Evolutionary conservation across 192 early-diverging fungal genomes (phyloP).

Genomic region (Endogone sp.): DNA sequence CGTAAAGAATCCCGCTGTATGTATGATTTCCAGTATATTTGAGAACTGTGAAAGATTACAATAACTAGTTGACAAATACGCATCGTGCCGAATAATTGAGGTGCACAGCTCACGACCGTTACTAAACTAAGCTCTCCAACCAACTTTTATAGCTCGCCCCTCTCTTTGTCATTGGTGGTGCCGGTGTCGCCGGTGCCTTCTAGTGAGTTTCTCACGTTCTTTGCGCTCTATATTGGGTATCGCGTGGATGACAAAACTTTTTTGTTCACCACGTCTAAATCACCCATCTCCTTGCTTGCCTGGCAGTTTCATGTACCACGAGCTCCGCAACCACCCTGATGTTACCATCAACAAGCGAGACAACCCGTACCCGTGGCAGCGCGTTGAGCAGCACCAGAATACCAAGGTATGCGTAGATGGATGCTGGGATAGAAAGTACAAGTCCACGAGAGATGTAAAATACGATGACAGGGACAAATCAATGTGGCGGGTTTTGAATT

Average conservation of each 20-base stretch:
- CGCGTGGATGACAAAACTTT: too few relatives aligned
- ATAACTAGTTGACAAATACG: too few relatives aligned
- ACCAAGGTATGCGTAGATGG: too few relatives aligned
- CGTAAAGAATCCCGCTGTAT: background rate
- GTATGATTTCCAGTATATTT: background rate
- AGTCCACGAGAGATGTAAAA: too few relatives aligned
- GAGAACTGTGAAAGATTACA: too few relatives aligned
- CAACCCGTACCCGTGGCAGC: slow-evolving; percentile 15
- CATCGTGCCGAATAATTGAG: too few relatives aligned
- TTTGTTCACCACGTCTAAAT: too few relatives aligned
- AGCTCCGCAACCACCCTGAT: slow-evolving; percentile 3
- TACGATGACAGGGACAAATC: too few relatives aligned
- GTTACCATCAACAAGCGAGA: slow-evolving; percentile 8
- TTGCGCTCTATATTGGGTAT: too few relatives aligned
- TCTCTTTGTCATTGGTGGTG: background rate
- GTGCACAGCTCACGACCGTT: too few relatives aligned
- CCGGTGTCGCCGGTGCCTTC: background rate
- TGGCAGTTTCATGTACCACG: background rate
- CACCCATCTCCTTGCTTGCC: background rate
- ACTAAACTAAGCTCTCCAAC: background rate
- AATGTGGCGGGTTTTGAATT: too few relatives aligned
- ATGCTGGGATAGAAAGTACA: too few relatives aligned
- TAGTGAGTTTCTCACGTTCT: background rate
- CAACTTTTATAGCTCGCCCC: background rate
- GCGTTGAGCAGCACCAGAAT: slow-evolving; percentile 12